Percentiles rank a stretch among this genome's conserved stretches.
Conservation (phyloP, 768 basidiomycete species). For the Amanita brunnescens region DNA sequence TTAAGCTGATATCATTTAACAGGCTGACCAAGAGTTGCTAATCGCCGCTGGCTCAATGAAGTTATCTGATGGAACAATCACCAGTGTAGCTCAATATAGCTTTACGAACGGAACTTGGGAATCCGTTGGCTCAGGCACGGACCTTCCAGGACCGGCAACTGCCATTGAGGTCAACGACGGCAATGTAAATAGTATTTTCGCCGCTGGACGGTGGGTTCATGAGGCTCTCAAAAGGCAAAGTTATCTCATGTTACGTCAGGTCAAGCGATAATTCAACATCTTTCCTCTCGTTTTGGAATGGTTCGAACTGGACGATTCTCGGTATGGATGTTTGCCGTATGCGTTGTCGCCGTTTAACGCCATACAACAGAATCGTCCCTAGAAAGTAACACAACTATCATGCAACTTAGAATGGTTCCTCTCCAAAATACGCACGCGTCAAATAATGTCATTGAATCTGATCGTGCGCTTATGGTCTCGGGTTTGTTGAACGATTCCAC, state of each 20-base stretch:
- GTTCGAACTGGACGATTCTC: constrained; percentile 60
- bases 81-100: constrained; percentile 68
- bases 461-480: constrained; percentile 87
- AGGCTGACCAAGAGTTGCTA: constrained; percentile 62
- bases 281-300: constrained; percentile 84
- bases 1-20: constrained; percentile 9
- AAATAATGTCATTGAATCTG: constrained; percentile 66
- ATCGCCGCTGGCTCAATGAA: constrained; percentile 76
- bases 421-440: constrained; percentile 64
- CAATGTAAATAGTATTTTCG: constrained; percentile 80
- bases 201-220: constrained; percentile 69
- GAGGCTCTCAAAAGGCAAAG: neutral
- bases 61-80: constrained; percentile 49
- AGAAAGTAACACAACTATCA: constrained; percentile 51
- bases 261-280: constrained; percentile 50
- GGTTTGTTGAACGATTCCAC: constrained; percentile 62
- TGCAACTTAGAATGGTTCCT: constrained; percentile 88
- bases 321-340: constrained; percentile 30
- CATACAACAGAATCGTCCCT: constrained; percentile 43
- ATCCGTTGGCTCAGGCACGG: constrained; percentile 45
- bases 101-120: constrained; percentile 73
- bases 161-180: constrained; percentile 79
- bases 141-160: constrained; percentile 84
- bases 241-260: constrained; percentile 21
- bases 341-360: constrained; percentile 4